Base-by-base conservation (phyloP, 495 filamentous ascomycete genomes). In the Xanthoparmelia taractica region DNA sequence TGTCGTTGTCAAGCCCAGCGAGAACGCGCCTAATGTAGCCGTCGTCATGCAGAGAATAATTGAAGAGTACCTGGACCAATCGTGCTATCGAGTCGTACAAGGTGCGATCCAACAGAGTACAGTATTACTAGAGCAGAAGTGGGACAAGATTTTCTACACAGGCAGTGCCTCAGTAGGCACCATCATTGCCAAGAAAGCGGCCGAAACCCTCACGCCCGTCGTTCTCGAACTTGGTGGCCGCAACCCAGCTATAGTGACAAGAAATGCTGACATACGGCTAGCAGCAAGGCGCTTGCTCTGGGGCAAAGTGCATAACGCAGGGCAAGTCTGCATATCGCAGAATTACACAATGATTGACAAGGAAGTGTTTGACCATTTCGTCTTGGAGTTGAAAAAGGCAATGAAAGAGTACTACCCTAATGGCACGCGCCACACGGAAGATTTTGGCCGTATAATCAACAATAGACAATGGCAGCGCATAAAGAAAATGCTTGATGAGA, bases 91-190 rank as follows among this genome's bases (percentile, higher is more conserved):
- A 23, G 79, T 93, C 58, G 80, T 96, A 61, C 92, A 96, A 73
- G 94, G 94, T 59, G 84, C 78, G 11, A 70, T 96, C 37, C 78
- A 86, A 31, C 91, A 96, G 79, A 90, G 88, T 4, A 89, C 88
- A 23, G 86, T 86, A 8, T 76, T 97, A 40, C 79, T 98, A 17
- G 83, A 91, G 58, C 83, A 92, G 75, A 91, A 91, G 69, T 98
- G 92, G 91, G 92, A 95, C 75, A 96, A 96, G 80, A 93, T 98
- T 68, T 93, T 95, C 78, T 98, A 96, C 78, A 98, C 94, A 20
- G 94, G 94, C 54, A 83, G 82, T 66, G 76, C 79, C 15, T 77
- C 70, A 41, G 92, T 97, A 43, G 94, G 89, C 58, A 89, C 80
- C 55, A 93, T 97, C 74, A 85, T 98, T 67, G 84, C 91, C 29